Base-by-base conservation (phyloP, 441 rosid species). In the Hura crepitans region DNA sequence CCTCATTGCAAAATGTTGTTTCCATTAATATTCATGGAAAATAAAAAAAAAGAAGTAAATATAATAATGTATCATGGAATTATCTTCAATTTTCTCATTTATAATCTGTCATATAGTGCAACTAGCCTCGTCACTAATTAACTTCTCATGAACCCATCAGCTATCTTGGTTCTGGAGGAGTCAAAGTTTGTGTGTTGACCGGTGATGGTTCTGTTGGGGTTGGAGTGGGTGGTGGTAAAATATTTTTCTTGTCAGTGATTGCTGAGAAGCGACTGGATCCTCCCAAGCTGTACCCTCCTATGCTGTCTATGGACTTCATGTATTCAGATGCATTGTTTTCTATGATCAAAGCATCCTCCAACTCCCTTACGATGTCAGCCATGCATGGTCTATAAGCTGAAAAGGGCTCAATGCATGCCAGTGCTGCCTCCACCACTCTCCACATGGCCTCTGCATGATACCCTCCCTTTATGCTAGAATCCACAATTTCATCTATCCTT, bases 251-350 rank as follows among this genome's bases (percentile, higher is more conserved):
- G 39, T 85, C 92, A 1, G 70, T 71, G 61, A 73, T 72, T n/a
- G 81, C 80, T 4, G 96, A 78, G 85, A 70, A 84, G 66, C 91
- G 87, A 69, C 82, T 84, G 33, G 96, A 89, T 27, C 91, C 91
- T 62, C 86, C 86, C 27, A 83, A 61, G 79, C 96, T 89, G 79
- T 86, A 87, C 17, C 86, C 85, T 25, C 85, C 85, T 4, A 85
- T 62, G 81, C 91, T 89, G 84, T 89, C 96, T 33, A 86, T 84
- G 72, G 96, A 89, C 78, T 78, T 87, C 88, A 87, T 84, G 71
- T 89, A 87, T 74, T 89, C 96, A 0, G 96, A 89, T 45, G 91
- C 96, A 78, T 89, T 89, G 91, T 83, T 87, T 77, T 89, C 92
- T 75, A 89, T 87, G 61, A 89, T 86, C 80, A 89, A 71, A 53